These are phyloP conservation scores for Fusarium euwallaceae DNA, from an alignment of 2,329 filamentous ascomycete species.

Conservation along the genomic window DNA sequence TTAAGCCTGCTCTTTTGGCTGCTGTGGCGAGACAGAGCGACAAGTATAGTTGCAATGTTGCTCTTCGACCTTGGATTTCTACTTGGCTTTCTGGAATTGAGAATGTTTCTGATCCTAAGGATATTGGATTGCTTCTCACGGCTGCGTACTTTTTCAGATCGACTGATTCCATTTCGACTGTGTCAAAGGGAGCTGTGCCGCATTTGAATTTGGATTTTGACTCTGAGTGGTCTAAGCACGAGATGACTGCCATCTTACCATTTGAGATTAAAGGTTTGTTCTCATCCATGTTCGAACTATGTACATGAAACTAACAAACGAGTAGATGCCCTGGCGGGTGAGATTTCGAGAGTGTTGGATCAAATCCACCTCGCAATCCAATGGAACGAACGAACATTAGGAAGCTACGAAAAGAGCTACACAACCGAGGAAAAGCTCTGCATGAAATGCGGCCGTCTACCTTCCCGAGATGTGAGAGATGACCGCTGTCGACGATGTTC, in stretches of 20 bases:
- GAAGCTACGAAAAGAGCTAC: background rate
- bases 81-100: constrained; percentile 2
- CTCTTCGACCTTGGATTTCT: background rate
- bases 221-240: background rate
- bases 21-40: constrained; percentile 7
- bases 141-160: constrained; percentile 8
- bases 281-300: accelerated
- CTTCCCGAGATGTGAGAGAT: background rate
- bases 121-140: constrained; percentile 2
- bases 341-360: background rate
- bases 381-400: background rate
- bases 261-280: constrained; percentile 5
- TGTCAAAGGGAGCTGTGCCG: background rate
- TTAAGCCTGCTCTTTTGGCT: background rate
- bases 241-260: background rate
- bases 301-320: background rate
- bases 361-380: constrained; percentile 1
- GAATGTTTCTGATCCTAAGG: background rate
- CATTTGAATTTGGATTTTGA: constrained; percentile 6
- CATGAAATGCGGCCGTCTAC: background rate
- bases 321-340: background rate
- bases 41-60: constrained; percentile 10
- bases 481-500: background rate
- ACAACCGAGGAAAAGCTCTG: background rate
- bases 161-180: background rate